Evolutionary conservation across 1,139 yeast species (phyloP).

Genomic region (Torulaspora pretoriensis): DNA sequence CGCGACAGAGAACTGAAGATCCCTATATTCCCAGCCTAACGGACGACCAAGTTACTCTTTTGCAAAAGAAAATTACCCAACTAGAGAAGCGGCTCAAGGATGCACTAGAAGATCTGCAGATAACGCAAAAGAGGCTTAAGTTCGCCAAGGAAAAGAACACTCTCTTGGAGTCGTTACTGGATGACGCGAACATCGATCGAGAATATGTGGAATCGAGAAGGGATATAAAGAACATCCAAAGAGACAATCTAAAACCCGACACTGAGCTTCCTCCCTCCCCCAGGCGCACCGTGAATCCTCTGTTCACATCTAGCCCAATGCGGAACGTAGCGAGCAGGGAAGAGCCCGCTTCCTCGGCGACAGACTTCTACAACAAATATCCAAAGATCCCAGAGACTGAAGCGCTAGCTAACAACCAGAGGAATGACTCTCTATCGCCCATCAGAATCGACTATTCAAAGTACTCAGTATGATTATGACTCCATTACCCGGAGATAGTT

Average conservation of each 20-base stretch:
- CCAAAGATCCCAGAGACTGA: conserved; percentile 35
- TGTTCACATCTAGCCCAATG: conserved; percentile 36
- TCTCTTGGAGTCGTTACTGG: conserved; percentile 30
- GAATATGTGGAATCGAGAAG: conserved; percentile 35
- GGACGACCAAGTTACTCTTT: conserved; percentile 23
- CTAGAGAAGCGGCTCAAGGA: conserved; percentile 54
- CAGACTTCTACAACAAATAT: conserved; percentile 31
- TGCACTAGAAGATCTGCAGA: conserved; percentile 60
- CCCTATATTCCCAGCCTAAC: conserved; percentile 9
- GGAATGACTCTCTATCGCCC: conserved; percentile 29
- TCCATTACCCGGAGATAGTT: conserved; percentile 13
- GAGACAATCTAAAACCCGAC: conserved; percentile 29
- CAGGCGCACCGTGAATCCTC: conserved; percentile 30
- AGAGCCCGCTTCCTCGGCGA: conserved; percentile 4
- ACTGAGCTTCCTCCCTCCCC: conserved; percentile 35
- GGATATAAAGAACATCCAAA: conserved; percentile 32
- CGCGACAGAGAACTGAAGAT: conserved; percentile 17
- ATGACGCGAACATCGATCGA: conserved; percentile 35
- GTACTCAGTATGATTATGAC: conserved; percentile 22
- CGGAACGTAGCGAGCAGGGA: conserved; percentile 15
- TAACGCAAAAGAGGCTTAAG: conserved; percentile 56
- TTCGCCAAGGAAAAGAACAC: conserved; percentile 36
- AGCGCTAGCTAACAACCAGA: conserved; percentile 19
- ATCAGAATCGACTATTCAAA: conserved; percentile 32
- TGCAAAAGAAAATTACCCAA: conserved; percentile 43